These are phyloP conservation scores for Cucurbita pepo DNA, from an alignment of 306 rosid genomes.

Conservation along the genomic window DNA sequence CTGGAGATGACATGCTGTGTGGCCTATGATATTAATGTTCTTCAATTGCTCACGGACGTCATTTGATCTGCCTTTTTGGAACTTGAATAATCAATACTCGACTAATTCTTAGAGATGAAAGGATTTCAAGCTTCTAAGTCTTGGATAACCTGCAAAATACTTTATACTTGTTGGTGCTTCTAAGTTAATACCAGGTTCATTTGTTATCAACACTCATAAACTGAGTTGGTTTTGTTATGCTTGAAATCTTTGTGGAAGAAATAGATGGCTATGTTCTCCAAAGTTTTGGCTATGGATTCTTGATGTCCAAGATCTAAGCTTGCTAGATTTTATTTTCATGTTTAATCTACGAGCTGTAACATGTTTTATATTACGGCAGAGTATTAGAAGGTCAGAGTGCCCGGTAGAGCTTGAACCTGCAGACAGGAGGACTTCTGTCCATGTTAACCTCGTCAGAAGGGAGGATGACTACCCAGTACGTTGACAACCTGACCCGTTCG, in stretches of 20 bases:
- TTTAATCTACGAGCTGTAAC: neutral
- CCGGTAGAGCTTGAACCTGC: slow-evolving; percentile 77
- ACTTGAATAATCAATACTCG: neutral
- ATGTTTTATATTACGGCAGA: slow-evolving; percentile 29
- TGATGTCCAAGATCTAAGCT: neutral
- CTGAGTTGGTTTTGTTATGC: neutral
- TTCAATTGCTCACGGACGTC: neutral
- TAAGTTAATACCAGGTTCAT: neutral
- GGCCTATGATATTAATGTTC: neutral
- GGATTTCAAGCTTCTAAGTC: neutral
- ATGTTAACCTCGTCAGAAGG: slow-evolving; percentile 42
- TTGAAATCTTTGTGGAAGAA: neutral
- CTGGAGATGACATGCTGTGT: neutral
- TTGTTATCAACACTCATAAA: neutral
- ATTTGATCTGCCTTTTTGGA: neutral
- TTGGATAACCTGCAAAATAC: neutral
- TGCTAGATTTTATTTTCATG: neutral
- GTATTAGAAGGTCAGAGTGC: slow-evolving; percentile 75
- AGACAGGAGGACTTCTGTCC: slow-evolving; percentile 44
- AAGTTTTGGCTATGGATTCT: neutral
- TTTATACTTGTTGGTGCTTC: neutral
- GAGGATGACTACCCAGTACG: slow-evolving; percentile 74
- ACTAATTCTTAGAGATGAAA: neutral
- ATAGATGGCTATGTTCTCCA: neutral
- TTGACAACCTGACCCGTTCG: neutral